Evolutionary conservation across 129 eudicot species (phyloP), one percentile per base, ranked within the genome.

Genomic region (Solidago caesia): DNA sequence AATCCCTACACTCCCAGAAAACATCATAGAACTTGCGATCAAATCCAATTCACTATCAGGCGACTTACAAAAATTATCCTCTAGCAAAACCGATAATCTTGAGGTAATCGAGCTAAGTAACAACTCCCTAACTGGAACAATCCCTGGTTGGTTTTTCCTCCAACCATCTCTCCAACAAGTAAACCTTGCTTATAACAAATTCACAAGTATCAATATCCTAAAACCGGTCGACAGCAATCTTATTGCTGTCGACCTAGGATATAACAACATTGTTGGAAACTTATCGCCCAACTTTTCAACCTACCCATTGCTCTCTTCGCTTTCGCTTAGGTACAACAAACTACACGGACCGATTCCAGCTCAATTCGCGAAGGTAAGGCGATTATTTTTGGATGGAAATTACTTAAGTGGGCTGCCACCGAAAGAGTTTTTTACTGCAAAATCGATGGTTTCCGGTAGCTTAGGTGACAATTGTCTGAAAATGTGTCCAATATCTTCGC

Each of bases 391-490:
- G 14, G 98, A 93, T 14, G 98, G 97, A 12, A 93, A 93, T 80
- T 93, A 55, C 84, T 70, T 93, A 44, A 90, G 76, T 61, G 98
- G 98, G 74, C 79, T 77, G 76, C 97, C 98, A 81, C 97, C 98
- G 77, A 77, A 76, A 59, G 97, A 67, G 73, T 81, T 90, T 5
- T 86, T 93, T 65, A 59, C 87, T 84, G 92, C 85, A 8, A 67
- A 53, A 3, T 66, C 85, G 57, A 27, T 70, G 44, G 85, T 90
- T 41, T 65, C 92, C 64, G 97, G 98, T 14, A 93, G 96, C 73
- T 82, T 93, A 47, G 98, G 98, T 63, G 96, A 93, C 80, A 93
- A 93, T 64, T 93, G 98, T 53, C 47, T 93, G 46, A 71, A 53
- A 77, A 73, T 61, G 21, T 93, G 98, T 39, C 98, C 98, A 65